Evolutionary conservation across 2,329 filamentous ascomycete species (phyloP).

Genomic region (Aureobasidium subglaciale): DNA sequence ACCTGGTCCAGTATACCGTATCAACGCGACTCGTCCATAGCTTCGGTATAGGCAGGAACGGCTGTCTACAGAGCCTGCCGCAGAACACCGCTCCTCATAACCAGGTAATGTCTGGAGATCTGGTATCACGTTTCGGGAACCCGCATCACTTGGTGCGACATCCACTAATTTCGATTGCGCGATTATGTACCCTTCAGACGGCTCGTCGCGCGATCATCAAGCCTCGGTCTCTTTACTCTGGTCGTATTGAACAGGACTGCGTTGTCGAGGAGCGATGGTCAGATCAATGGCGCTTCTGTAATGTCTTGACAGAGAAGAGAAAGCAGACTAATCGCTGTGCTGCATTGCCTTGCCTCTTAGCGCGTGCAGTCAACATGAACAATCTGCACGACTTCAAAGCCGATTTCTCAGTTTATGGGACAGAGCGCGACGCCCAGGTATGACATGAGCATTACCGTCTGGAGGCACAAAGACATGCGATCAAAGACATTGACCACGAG

Average conservation of each 20-base stretch:
- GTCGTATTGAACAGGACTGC: neutral
- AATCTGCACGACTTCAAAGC: neutral
- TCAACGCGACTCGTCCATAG: neutral
- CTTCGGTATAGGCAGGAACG: neutral
- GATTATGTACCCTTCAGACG: neutral
- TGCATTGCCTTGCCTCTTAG: neutral
- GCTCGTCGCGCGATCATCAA: neutral
- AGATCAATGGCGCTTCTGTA: neutral
- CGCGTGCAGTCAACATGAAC: neutral
- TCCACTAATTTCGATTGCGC: neutral
- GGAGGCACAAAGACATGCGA: neutral
- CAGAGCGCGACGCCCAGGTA: neutral
- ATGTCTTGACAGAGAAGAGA: neutral
- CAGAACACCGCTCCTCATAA: neutral
- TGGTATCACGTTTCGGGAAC: constrained; percentile 5
- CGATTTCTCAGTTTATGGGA: neutral
- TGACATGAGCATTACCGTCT: neutral
- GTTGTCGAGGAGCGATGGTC: neutral
- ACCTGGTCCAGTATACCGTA: neutral
- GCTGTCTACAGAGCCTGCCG: constrained; percentile 2
- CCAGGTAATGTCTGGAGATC: constrained; percentile 10
- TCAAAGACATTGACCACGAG: constrained; percentile 1
- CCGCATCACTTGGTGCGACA: constrained; percentile 1
- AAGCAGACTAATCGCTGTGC: neutral
- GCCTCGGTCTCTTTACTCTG: neutral